These are phyloP conservation scores for Hyphodiscus hymeniophilus DNA, from an alignment of 495 filamentous ascomycete species.

Conservation along the genomic window DNA sequence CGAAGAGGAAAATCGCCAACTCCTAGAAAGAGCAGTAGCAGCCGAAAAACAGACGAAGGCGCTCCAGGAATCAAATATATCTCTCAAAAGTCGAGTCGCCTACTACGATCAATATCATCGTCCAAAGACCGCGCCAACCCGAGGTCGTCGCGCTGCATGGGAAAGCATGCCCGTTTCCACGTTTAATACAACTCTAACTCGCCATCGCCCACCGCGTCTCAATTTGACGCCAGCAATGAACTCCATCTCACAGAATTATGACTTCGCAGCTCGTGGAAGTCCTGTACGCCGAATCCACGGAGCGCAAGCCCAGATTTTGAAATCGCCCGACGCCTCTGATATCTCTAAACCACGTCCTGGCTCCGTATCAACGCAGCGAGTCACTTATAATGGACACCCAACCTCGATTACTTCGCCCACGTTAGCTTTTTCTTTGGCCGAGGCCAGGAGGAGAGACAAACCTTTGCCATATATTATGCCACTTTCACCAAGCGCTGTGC, in stretches of 20 bases:
- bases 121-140: slow-evolving; percentile 11
- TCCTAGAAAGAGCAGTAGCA: slow-evolving; percentile 11
- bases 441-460: slow-evolving; percentile 11
- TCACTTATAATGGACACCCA: slow-evolving; percentile 6
- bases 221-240: neutral
- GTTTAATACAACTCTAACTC: neutral
- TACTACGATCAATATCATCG: slow-evolving; percentile 11
- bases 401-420: neutral
- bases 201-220: neutral
- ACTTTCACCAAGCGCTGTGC: slow-evolving; percentile 8
- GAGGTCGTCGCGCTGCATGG: slow-evolving; percentile 1
- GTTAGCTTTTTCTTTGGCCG: slow-evolving; percentile 5
- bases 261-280: neutral
- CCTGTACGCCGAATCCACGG: neutral
- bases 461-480: slow-evolving; percentile 12
- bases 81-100: slow-evolving; percentile 15
- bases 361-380: neutral
- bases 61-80: slow-evolving; percentile 11
- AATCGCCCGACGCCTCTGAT: neutral
- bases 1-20: slow-evolving; percentile 15
- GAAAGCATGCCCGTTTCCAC: neutral
- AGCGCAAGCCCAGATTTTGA: neutral
- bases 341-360: slow-evolving; percentile 9
- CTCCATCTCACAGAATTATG: neutral
- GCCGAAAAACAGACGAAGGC: slow-evolving; percentile 15